These are phyloP conservation scores for Rusavskia elegans DNA, from an alignment of 495 filamentous ascomycete species.

Conservation along the genomic window DNA sequence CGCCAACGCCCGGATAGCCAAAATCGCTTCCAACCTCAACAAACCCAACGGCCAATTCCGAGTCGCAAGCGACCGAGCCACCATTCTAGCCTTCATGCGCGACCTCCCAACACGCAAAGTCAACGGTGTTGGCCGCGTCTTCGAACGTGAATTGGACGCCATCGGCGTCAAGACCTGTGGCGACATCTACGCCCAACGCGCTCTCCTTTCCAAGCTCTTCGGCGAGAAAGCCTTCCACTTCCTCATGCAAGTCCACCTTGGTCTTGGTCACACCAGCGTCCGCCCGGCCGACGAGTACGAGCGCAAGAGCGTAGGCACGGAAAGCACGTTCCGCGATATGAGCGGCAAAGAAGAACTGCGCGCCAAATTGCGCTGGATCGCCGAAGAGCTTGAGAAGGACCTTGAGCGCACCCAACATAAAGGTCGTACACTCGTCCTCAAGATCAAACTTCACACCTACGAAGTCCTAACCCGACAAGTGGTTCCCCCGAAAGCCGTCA, in stretches of 20 bases:
- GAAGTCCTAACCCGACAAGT: conserved; percentile 78
- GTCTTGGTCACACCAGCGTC: conserved; percentile 74
- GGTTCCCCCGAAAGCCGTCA: conserved; percentile 55
- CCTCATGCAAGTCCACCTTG: conserved; percentile 68
- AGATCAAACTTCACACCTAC: conserved; percentile 88
- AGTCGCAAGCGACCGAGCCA: conserved; percentile 49
- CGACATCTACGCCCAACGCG: conserved; percentile 65
- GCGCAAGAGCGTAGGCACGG: conserved; percentile 85
- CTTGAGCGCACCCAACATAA: conserved; percentile 65
- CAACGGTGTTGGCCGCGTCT: conserved; percentile 83
- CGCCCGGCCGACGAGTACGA: conserved; percentile 82
- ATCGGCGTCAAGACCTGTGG: conserved; percentile 82
- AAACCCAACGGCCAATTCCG: conserved; percentile 91
- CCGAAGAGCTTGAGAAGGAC: conserved; percentile 82
- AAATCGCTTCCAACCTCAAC: conserved; percentile 87
- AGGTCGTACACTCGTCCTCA: conserved; percentile 76
- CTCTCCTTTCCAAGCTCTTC: conserved; percentile 59
- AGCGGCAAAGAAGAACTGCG: conserved; percentile 48
- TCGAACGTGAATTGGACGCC: conserved; percentile 81
- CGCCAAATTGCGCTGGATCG: conserved; percentile 59
- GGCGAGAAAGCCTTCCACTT: conserved; percentile 86
- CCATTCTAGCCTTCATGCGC: conserved; percentile 75
- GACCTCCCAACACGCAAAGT: conserved; percentile 74
- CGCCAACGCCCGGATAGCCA: conserved; percentile 82
- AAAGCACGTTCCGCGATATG: conserved; percentile 81